Percentiles rank a stretch among this genome's conserved stretches.
Conservation (phyloP, 306 rosid species). For the Coriaria nepalensis region DNA sequence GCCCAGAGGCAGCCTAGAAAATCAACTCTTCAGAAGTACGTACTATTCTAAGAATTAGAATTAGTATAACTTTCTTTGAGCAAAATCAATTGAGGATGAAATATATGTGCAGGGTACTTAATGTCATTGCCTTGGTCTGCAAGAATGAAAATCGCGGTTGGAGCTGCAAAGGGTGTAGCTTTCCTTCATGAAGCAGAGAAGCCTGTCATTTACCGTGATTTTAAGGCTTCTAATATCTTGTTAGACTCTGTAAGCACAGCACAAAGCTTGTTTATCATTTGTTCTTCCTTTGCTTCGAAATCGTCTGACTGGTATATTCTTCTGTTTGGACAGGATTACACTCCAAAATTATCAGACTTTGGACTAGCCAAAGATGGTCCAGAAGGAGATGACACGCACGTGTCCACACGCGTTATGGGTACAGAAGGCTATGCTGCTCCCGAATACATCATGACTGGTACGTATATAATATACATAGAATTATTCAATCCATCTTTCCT, state of each 20-base stretch:
- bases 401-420: constrained; percentile 16
- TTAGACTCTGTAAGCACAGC: constrained; percentile 32
- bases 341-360: constrained; percentile 11
- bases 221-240: constrained; percentile 39
- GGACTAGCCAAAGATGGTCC: constrained; percentile 17
- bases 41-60: neutral
- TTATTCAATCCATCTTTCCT: neutral
- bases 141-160: constrained; percentile 39
- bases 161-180: constrained; percentile 34
- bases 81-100: neutral
- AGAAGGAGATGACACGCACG: constrained; percentile 18
- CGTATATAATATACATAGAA: neutral
- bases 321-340: constrained; percentile 5
- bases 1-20: constrained; percentile 44
- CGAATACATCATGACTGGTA: constrained; percentile 17
- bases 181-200: constrained; percentile 29
- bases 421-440: constrained; percentile 16
- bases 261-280: neutral
- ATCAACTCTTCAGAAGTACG: constrained; percentile 28
- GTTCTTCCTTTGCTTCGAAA: neutral
- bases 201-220: constrained; percentile 41
- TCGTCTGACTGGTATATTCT: neutral
- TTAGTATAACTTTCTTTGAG: neutral
- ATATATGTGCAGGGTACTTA: constrained; percentile 3
- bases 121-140: constrained; percentile 17